Percentiles rank a stretch among this genome's conserved stretches.
Conservation (phyloP, 2,329 filamentous ascomycete genomes). For the Colletotrichum endophyticum region DNA sequence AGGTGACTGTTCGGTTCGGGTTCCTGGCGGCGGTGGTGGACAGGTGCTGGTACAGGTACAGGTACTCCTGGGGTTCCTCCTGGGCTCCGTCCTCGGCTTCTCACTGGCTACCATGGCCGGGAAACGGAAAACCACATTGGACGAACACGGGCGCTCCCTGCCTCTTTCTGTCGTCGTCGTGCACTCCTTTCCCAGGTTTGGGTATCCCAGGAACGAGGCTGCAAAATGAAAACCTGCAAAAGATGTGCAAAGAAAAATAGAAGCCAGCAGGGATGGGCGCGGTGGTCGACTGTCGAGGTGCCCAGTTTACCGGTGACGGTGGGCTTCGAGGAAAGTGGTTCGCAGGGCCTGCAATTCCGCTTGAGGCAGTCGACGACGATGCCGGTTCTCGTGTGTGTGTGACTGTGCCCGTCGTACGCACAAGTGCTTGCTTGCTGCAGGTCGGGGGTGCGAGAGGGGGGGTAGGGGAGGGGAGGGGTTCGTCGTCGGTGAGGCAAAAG, state of each 20-base stretch:
- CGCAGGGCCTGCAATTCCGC: conserved; percentile 9
- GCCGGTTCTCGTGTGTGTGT: background rate
- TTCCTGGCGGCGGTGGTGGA: background rate
- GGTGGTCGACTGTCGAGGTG: background rate
- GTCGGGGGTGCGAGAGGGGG: background rate
- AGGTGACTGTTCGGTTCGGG: background rate
- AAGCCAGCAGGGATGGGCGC: background rate
- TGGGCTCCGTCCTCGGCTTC: background rate
- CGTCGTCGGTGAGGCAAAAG: background rate
- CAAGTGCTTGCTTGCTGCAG: background rate
- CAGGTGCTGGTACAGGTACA: background rate
- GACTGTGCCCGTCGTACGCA: background rate
- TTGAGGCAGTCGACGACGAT: conserved; percentile 1
- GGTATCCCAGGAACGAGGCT: background rate
- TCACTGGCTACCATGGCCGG: conserved; percentile 18
- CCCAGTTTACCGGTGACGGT: conserved; percentile 8
- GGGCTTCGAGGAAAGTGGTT: background rate
- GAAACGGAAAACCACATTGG: conserved; percentile 7
- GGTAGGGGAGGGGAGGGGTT: background rate
- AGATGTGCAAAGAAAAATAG: background rate
- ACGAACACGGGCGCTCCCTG: conserved; percentile 8
- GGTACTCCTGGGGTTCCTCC: background rate
- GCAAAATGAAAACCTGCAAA: background rate
- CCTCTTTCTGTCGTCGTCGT: background rate
- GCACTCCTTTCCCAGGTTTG: background rate